Conservation (phyloP, 331 rosid species). For the Malus hybrid region DNA sequence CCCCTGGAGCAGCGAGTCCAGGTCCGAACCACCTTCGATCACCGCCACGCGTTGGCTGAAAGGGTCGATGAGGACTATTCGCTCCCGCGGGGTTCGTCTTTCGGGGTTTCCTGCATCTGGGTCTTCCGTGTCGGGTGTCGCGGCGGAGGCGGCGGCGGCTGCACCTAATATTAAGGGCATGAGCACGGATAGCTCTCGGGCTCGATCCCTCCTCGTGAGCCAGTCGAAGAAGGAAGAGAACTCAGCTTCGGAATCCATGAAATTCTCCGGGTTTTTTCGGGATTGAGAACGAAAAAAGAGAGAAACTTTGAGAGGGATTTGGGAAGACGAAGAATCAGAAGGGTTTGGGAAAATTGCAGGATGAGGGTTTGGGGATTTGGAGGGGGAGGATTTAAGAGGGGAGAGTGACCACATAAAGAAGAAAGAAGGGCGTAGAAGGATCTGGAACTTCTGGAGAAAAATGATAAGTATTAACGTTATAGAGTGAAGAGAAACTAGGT, state of each 20-base stretch:
- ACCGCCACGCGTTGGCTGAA: constrained; percentile 49
- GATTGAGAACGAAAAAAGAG: not conserved
- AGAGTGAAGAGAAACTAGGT: not conserved
- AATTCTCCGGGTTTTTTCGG: not conserved
- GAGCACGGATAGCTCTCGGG: constrained; percentile 43
- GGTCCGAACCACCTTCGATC: constrained; percentile 32
- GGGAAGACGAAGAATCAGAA: not conserved
- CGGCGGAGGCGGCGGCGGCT: constrained; percentile 9
- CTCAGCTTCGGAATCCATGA: constrained; percentile 22
- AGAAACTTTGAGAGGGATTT: not conserved
- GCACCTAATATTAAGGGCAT: constrained; percentile 55
- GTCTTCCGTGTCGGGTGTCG: not conserved
- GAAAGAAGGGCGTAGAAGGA: constrained; percentile 42
- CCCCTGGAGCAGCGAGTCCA: constrained; percentile 29
- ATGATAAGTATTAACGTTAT: not conserved
- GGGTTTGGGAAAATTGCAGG: not conserved
- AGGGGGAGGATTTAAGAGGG: too few species aligned
- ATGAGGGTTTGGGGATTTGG: not conserved
- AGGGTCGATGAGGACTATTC: constrained; percentile 60
- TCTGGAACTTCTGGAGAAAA: constrained; percentile 37
- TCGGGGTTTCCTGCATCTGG: constrained; percentile 14
- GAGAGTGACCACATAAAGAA: not conserved
- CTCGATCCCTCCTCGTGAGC: constrained; percentile 7
- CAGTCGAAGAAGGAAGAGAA: constrained; percentile 36
- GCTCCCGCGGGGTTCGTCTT: not conserved